Base-by-base conservation (phyloP, 768 basidiomycete species). In the Suillus subaureus region DNA sequence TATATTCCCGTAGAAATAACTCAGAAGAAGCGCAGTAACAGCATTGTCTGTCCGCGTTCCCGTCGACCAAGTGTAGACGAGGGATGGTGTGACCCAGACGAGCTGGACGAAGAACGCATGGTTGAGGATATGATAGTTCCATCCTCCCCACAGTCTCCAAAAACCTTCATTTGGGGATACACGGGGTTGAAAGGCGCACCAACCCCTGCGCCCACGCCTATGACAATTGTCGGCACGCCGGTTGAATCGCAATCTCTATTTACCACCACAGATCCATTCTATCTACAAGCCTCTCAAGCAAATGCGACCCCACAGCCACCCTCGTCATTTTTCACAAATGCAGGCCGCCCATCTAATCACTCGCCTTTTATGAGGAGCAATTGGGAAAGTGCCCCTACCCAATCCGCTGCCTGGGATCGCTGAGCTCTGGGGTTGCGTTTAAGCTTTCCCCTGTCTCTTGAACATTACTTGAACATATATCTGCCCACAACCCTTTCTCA, bases 201-300 rank as follows among this genome's bases (percentile, higher is more conserved):
- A n/a, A 61, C 74, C 16, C 61, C 78, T 49, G 40, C 67, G 12
- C 57, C 69, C 9, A 66, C 64, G 16, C 61, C 73, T 39, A 64
- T 68, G 23, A 61, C 68, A 1, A 33, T 64, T 6, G 66, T 73
- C 11, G 63, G 56, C 64, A 64, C 63, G 56, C 70, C 78, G 62
- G 61, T 70, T 42, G 76, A 76, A 31, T 31, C 71, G 1, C 42
- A 77, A 61, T 80, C 81, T 42, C 68, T 74, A 39, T 84, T 84
- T 70, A 73, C 81, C 1, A 79, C 81, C 61, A 80, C 83, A 13
- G 84, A 84, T 67, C 84, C 83, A n/a, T 84, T 84, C 71, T 84
- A 81, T 69, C 68, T 83, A 65, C 81, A 83, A 26, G 78, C 78
- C 28, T 70, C 74, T n/a, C 83, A 83, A 67, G 28, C 26, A 31